Conservation (phyloP, 2,329 filamentous ascomycete species). For the Pestalotiopsis sp. region DNA sequence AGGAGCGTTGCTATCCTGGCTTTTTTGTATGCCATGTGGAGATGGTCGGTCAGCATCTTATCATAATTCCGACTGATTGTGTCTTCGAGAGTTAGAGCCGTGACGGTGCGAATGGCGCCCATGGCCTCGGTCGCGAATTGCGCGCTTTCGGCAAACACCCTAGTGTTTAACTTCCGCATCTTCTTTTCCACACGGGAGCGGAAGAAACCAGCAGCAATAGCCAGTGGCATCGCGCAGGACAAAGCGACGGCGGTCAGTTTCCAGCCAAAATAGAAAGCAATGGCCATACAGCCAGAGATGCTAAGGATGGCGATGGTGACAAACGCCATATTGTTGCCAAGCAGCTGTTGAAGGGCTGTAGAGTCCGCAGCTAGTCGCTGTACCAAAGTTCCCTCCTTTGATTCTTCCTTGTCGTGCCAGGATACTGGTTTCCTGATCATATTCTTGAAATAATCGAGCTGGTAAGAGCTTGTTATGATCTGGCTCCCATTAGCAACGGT, state of each 20-base stretch:
- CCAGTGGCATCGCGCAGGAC: conserved; percentile 57
- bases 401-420: conserved; percentile 61
- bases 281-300: conserved; percentile 62
- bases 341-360: conserved; percentile 59
- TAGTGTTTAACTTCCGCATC: conserved; percentile 52
- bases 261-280: conserved; percentile 74
- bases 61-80: conserved; percentile 63
- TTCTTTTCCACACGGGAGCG: conserved; percentile 28
- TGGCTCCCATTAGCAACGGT: conserved; percentile 12
- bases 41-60: conserved; percentile 57
- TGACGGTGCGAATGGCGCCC: conserved; percentile 71
- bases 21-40: conserved; percentile 58
- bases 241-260: conserved; percentile 69
- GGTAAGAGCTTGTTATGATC: conserved; percentile 53
- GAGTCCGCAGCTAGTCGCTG: conserved; percentile 56
- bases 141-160: conserved; percentile 69
- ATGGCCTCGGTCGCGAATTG: conserved; percentile 75
- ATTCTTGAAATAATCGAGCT: conserved; percentile 59
- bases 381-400: conserved; percentile 60
- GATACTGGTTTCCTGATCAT: conserved; percentile 57
- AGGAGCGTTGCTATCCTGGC: conserved; percentile 66
- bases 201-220: conserved; percentile 44
- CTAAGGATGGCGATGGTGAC: conserved; percentile 64
- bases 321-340: conserved; percentile 64
- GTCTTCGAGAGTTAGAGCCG: conserved; percentile 68